Percentiles rank a stretch among this genome's conserved stretches.
Conservation (phyloP, 345 rosid species). For the Nasturtium officinale region DNA sequence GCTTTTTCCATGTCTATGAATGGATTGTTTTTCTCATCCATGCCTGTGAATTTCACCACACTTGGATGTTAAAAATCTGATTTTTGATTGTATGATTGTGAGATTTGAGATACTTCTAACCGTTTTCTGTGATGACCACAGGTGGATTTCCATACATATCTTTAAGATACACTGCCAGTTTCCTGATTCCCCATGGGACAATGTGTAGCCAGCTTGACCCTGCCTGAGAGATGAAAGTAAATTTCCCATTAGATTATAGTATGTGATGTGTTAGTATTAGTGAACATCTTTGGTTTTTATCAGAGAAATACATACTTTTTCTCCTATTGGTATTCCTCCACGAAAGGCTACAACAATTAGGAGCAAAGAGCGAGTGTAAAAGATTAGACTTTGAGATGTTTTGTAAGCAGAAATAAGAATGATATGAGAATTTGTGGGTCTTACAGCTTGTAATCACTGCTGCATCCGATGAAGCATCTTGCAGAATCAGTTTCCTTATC, state of each 20-base stretch:
- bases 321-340: slow-evolving; percentile 74
- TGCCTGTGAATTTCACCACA: slow-evolving; percentile 47
- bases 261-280: neutral
- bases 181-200: slow-evolving; percentile 85
- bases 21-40: slow-evolving; percentile 77
- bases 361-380: slow-evolving; percentile 2
- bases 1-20: slow-evolving; percentile 57
- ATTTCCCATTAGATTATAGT: slow-evolving; percentile 10
- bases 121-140: slow-evolving; percentile 76
- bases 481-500: slow-evolving; percentile 72
- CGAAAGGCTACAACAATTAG: slow-evolving; percentile 58
- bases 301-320: slow-evolving; percentile 57
- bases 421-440: slow-evolving; percentile 1
- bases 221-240: slow-evolving; percentile 60
- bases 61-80: neutral
- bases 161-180: slow-evolving; percentile 61
- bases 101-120: slow-evolving; percentile 37
- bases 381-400: slow-evolving; percentile 23
- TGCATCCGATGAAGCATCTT: slow-evolving; percentile 83
- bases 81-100: neutral
- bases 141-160: slow-evolving; percentile 79
- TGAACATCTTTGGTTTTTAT: neutral
- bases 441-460: slow-evolving; percentile 75
- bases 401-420: neutral
- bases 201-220: slow-evolving; percentile 88